Evolutionary conservation across 805 yeast species (phyloP), one percentile per base, ranked within the genome.

Genomic region (Candida nemodendra): DNA sequence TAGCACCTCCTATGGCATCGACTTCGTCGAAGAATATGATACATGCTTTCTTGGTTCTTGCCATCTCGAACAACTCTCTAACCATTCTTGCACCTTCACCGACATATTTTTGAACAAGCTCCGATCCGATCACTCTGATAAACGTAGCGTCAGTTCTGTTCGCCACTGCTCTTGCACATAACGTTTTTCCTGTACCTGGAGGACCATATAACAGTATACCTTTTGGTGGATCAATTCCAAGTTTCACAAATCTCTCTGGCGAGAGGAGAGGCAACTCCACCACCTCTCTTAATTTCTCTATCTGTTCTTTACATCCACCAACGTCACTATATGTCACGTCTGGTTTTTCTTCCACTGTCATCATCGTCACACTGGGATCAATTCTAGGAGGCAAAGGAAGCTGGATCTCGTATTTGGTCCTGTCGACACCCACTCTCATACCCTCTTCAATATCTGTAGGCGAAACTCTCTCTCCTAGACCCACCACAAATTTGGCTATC

Each of bases 31-130:
- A 93, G 68, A 93, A 93, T 40, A 93, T 91, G 58, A 93, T 93
- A 67, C 98, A 91, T 2, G 99, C 98, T 60, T 91, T 90, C 66
- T 93, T 93, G 25, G 98, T 85, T 62, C 99, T 83, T 2, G 99
- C 99, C 98, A 93, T 90, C 63, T 93, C 99, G 56, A 93, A 93
- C 57, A 93, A 75, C 68, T 93, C 99, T 66, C 99, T 80, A 38
- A 93, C 98, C 99, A 93, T 93, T 61, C 99, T 80, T 4, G 99
- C 99, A 69, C 99, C 99, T 69, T 93, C 99, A 61, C 99, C 99
- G 35, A 93, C 98, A 62, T 93, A 93, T 64, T 93, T 93, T 65
- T 93, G 99, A 21, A 93, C 99, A 61, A 93, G 75, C 66, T 93
- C 99, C 1, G 98, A 91, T 8, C 99, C 99, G 69, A 93, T 93